Conservation (phyloP, 192 early-diverging fungal species). For the Coemansia sp. region DNA sequence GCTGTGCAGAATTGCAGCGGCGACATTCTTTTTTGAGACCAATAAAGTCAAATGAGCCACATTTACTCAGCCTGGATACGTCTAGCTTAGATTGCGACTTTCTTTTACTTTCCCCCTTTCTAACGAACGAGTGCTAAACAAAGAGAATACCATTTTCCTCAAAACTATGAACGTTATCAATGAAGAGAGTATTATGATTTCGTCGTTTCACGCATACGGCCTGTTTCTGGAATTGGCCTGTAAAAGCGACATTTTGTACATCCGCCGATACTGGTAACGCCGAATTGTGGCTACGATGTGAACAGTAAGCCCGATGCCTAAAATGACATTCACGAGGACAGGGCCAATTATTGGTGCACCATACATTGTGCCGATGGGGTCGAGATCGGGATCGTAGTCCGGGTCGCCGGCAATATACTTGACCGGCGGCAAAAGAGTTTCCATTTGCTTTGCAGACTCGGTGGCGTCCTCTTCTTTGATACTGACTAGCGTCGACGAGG, state of each 20-base stretch:
- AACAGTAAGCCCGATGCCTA: constrained; percentile 39
- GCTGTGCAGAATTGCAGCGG: no score
- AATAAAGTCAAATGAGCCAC: no score
- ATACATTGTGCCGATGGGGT: constrained; percentile 37
- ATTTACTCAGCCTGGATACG: no score
- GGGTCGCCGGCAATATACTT: constrained; percentile 49
- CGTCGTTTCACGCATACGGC: background rate
- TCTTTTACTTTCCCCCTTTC: no score
- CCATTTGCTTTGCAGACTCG: background rate
- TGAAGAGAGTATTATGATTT: background rate
- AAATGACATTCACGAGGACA: constrained; percentile 35
- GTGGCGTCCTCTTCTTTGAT: constrained; percentile 1
- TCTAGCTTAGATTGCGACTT: no score
- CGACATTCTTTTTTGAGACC: no score
- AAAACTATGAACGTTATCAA: background rate
- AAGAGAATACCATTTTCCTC: no score
- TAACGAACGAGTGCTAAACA: no score
- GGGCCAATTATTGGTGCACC: constrained; percentile 36
- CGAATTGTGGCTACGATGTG: constrained; percentile 32
- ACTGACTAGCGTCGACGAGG: background rate
- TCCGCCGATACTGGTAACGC: constrained; percentile 37
- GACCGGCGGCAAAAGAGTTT: constrained; percentile 35
- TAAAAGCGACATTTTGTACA: constrained; percentile 32
- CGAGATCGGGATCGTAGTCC: constrained; percentile 31
- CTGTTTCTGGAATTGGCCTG: constrained; percentile 15